phyloP scores from a whole-genome alignment of 176 grass and related monocot species.

The Hyparrhenia diplandra region DNA sequence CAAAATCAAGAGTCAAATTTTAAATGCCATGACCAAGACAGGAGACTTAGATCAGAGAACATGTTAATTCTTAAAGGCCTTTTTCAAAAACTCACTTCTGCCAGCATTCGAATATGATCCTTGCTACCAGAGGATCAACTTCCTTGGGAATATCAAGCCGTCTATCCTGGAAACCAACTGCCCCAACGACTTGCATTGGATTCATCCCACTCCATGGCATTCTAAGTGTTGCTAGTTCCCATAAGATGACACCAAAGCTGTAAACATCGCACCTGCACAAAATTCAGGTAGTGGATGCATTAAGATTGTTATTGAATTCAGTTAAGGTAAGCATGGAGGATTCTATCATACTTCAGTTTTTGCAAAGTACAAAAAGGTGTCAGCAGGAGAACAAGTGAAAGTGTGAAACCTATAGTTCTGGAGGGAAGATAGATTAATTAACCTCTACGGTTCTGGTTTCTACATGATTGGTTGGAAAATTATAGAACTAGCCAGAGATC shows the following conservation, averaged over 20 bases:
- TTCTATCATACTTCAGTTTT: neutral
- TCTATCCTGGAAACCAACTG: conserved; percentile 93
- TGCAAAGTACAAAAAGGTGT: neutral
- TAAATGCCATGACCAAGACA: neutral
- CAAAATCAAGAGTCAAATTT: neutral
- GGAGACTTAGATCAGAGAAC: neutral
- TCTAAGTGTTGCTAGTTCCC: conserved; percentile 89
- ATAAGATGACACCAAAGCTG: conserved; percentile 98
- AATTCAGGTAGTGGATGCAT: conserved; percentile 8
- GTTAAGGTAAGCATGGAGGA: neutral
- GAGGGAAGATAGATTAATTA: neutral
- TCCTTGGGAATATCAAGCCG: conserved; percentile 94
- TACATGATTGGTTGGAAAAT: neutral
- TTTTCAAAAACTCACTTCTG: conserved; percentile 62
- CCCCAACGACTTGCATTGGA: conserved; percentile 97
- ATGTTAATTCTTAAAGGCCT: neutral
- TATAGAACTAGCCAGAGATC: neutral
- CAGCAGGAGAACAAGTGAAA: neutral
- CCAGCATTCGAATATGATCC: conserved; percentile 94
- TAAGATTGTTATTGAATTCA: conserved; percentile 4
- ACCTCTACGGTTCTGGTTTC: neutral
- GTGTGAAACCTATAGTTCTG: neutral
- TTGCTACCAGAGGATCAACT: conserved; percentile 77
- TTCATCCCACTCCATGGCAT: conserved; percentile 99
- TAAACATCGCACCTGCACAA: conserved; percentile 86